phyloP scores from a whole-genome alignment of 2,329 filamentous ascomycete genomes.

The Massarina eburnea region DNA sequence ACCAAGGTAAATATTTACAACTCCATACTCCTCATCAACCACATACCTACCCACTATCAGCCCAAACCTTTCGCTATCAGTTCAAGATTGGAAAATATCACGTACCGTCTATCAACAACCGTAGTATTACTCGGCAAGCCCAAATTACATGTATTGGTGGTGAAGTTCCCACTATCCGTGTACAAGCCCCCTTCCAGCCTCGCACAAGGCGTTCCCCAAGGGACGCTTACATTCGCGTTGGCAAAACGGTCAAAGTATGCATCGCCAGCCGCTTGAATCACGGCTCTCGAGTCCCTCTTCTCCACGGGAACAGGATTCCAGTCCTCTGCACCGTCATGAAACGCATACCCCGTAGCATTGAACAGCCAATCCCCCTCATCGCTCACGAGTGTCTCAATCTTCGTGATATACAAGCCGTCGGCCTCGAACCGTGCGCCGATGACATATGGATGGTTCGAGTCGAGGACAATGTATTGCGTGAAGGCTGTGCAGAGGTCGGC shows the following conservation, averaged over 20 bases:
- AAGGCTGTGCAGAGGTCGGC: slow-evolving; percentile 21
- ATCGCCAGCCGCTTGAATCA: slow-evolving; percentile 25
- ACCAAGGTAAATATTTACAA: slow-evolving; percentile 25
- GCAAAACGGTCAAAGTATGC: slow-evolving; percentile 25
- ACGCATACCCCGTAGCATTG: slow-evolving; percentile 18
- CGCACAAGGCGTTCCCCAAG: slow-evolving; percentile 28
- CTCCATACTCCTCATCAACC: slow-evolving; percentile 26
- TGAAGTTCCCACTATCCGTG: slow-evolving; percentile 16
- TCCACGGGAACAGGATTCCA: slow-evolving; percentile 18
- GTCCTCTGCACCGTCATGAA: slow-evolving; percentile 16
- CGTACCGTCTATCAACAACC: slow-evolving; percentile 17
- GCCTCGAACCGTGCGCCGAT: slow-evolving; percentile 20
- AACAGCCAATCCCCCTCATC: slow-evolving; percentile 28
- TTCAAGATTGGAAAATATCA: not conserved
- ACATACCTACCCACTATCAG: slow-evolving; percentile 15
- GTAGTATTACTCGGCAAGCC: slow-evolving; percentile 24
- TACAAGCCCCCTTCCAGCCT: slow-evolving; percentile 29
- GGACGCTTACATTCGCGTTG: slow-evolving; percentile 18
- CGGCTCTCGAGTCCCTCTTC: slow-evolving; percentile 13
- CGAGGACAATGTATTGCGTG: slow-evolving; percentile 21
- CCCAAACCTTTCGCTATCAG: not conserved
- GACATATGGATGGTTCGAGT: slow-evolving; percentile 21
- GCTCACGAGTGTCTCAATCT: slow-evolving; percentile 23
- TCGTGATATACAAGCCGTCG: slow-evolving; percentile 14
- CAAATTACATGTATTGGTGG: slow-evolving; percentile 20